phyloP scores from a whole-genome alignment of 257 asterid species.

The Asclepias syriaca region DNA sequence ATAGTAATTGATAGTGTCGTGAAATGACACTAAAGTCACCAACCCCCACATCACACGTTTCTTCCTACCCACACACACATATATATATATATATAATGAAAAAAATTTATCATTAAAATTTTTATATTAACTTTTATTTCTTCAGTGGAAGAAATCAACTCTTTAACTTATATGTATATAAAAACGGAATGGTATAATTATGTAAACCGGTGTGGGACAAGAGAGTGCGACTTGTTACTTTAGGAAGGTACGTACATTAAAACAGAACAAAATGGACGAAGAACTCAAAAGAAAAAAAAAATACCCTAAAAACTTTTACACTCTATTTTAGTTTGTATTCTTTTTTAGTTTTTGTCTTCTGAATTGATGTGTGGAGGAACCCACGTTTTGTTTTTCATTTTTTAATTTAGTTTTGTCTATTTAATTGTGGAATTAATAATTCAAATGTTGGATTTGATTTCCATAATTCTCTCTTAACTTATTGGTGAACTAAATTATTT shows the following conservation, averaged over 20 bases:
- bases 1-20: not conserved
- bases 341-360: not conserved
- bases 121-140: too few relatives aligned
- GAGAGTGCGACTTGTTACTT: too few relatives aligned
- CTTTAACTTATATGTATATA: too few relatives aligned
- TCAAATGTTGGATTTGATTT: not conserved
- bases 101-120: too few relatives aligned
- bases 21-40: constrained; percentile 7
- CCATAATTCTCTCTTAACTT: not conserved
- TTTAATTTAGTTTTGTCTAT: too few relatives aligned
- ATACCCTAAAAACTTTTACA: not conserved
- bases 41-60: not conserved
- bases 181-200: too few relatives aligned
- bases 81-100: too few relatives aligned
- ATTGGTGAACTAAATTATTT: not conserved
- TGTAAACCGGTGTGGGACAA: too few relatives aligned
- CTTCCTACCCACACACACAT: too few relatives aligned
- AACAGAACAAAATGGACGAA: not conserved
- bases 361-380: not conserved
- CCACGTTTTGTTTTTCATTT: not conserved
- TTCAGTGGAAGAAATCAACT: too few relatives aligned
- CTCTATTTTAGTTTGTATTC: not conserved
- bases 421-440: too few relatives aligned
- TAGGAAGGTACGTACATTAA: too few relatives aligned
- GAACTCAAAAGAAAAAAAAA: not conserved